phyloP scores from a whole-genome alignment of 192 early-diverging fungal species.

The Backusella liffmaniae region DNA sequence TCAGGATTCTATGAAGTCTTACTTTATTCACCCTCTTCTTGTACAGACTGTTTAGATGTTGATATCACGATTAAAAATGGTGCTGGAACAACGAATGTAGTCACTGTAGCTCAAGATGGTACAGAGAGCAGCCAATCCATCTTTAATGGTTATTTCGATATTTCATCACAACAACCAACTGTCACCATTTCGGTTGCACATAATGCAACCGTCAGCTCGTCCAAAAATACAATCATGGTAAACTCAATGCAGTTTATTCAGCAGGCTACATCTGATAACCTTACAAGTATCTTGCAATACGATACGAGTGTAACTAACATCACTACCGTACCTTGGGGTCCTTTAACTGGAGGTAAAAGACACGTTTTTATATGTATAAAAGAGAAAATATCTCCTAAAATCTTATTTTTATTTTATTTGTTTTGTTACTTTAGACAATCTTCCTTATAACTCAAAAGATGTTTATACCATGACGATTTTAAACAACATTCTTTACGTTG shows the following conservation, averaged over 20 bases:
- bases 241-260: constrained; percentile 30
- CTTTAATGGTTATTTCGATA: constrained; percentile 24
- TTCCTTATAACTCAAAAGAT: constrained; percentile 29
- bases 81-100: not conserved
- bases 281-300: constrained; percentile 27
- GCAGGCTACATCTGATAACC: not conserved
- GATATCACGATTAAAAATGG: constrained; percentile 2
- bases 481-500: constrained; percentile 41
- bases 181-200: constrained; percentile 13
- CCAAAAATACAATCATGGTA: constrained; percentile 16
- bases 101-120: not conserved
- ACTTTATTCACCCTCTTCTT: constrained; percentile 22
- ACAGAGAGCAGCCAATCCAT: not conserved
- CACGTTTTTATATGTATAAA: not conserved
- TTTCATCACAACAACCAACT: constrained; percentile 11
- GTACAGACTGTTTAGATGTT: constrained; percentile 20
- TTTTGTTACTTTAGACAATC: constrained; percentile 33
- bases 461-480: constrained; percentile 45
- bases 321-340: constrained; percentile 9
- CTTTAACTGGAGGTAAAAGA: constrained; percentile 13
- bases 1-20: constrained; percentile 28
- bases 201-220: constrained; percentile 11
- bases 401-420: not conserved
- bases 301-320: not conserved
- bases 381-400: not conserved